Evolutionary conservation across 176 grass and related monocot species (phyloP), one percentile per base, ranked within the genome.

Genomic region (Paspalum notatum): DNA sequence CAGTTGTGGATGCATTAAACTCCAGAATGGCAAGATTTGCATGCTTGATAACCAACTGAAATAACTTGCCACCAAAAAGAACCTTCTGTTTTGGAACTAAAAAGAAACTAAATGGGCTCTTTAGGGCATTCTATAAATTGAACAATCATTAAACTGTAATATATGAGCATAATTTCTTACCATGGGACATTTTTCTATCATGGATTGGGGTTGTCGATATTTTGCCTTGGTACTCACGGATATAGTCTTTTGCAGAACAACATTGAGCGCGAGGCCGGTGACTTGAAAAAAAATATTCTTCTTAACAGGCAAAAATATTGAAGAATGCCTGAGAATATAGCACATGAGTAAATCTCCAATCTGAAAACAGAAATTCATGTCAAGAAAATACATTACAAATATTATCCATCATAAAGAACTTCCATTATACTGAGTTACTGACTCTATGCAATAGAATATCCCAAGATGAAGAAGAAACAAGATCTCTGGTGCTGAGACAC

Each of bases 271-370:
- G 43, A 60, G 13, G 22, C 87, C 87, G 70, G 76, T 46, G 3
- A 89, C 87, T 83, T 89, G 87, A 13, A 80, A n/a, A 68, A 75
- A 80, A 46, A 44, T 54, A 6, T 45, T 73, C 69, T 84, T 89
- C 79, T 84, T 89, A 70, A 89, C 38, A 67, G 68, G 46, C 62
- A 89, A 68, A 75, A 89, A 89, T 9, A 89, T 51, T 12, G 87
- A 84, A 1, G 70, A 80, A 56, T 80, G 45, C 62, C 82, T 52
- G 7, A 89, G 69, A 53, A 89, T 62, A 75, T 84, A 89, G 82
- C 82, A 89, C 87, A 89, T 89, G 52, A 84, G 76, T 45, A 89
- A 63, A 84, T 89, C 87, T 22, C 87, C 87, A 53, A 89, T 80
- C 87, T 89, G 70, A 66, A 88, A 80, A 76, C 1, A 68, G 22